Evolutionary conservation across 495 filamentous ascomycete species (phyloP).

Genomic region (Annulohypoxylon stygium): DNA sequence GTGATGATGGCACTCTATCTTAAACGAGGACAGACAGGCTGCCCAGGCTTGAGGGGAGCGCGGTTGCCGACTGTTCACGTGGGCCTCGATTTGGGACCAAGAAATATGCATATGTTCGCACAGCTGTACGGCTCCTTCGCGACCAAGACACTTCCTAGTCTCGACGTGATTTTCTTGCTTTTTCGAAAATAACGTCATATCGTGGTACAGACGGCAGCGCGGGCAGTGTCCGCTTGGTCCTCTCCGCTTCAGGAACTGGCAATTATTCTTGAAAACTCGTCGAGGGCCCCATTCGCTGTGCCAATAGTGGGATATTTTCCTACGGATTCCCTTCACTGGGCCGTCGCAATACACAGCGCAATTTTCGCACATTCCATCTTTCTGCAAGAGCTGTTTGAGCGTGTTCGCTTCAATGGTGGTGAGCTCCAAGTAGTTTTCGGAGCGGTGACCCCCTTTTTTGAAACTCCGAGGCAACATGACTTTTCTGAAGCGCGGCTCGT

Average conservation of each 20-base stretch:
- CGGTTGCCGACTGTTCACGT: constrained; percentile 29
- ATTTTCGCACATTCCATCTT: constrained; percentile 33
- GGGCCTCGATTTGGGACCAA: constrained; percentile 38
- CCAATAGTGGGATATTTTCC: background rate
- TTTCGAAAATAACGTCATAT: background rate
- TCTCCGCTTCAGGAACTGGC: background rate
- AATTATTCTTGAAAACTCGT: background rate
- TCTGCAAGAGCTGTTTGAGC: constrained; percentile 34
- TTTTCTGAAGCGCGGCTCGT: background rate
- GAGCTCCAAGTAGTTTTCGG: background rate
- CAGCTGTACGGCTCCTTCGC: constrained; percentile 37
- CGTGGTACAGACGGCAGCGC: background rate
- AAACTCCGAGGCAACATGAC: background rate
- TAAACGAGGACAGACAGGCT: constrained; percentile 38
- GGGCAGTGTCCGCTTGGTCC: background rate
- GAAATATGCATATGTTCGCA: constrained; percentile 45
- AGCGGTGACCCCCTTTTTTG: background rate
- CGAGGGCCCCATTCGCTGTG: background rate
- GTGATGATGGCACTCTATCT: constrained; percentile 40
- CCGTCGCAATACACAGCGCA: constrained; percentile 24
- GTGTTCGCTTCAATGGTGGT: background rate
- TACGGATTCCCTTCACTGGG: background rate
- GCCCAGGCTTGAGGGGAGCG: constrained; percentile 24
- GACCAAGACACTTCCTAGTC: constrained; percentile 32
- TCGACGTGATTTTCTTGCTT: background rate